phyloP scores from a whole-genome alignment of 2,329 filamentous ascomycete genomes.

The Talaromyces islandicus region DNA sequence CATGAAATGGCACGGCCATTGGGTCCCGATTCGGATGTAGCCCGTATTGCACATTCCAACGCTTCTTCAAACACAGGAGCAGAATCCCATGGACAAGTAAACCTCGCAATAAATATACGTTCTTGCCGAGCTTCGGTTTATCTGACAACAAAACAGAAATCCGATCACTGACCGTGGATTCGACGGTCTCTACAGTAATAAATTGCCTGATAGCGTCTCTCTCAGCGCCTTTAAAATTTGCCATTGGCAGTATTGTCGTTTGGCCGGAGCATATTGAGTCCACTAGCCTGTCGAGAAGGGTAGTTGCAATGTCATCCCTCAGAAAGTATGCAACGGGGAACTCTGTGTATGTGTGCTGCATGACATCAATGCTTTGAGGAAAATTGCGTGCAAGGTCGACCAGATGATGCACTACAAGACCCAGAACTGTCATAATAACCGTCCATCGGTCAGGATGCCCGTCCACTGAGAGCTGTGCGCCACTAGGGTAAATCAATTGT shows the following conservation, averaged over 20 bases:
- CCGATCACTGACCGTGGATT: neutral
- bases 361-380: neutral
- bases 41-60: conserved; percentile 64
- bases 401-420: conserved; percentile 25
- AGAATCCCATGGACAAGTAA: conserved; percentile 46
- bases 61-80: conserved; percentile 53
- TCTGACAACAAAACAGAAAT: conserved; percentile 25
- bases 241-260: neutral
- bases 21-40: conserved; percentile 45
- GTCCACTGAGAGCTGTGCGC: conserved; percentile 44
- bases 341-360: neutral
- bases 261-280: neutral
- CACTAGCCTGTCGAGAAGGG: neutral
- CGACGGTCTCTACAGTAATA: neutral
- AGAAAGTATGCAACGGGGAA: conserved; percentile 4
- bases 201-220: neutral
- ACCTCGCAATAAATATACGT: conserved; percentile 56
- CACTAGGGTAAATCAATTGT: conserved; percentile 54
- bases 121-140: conserved; percentile 20
- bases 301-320: neutral
- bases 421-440: conserved; percentile 37
- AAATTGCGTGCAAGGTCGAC: neutral
- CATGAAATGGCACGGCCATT: conserved; percentile 59
- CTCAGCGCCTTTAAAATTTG: neutral
- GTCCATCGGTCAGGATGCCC: conserved; percentile 51